Base-by-base conservation (phyloP, 495 filamentous ascomycete species). In the Penicillium turbatum region DNA sequence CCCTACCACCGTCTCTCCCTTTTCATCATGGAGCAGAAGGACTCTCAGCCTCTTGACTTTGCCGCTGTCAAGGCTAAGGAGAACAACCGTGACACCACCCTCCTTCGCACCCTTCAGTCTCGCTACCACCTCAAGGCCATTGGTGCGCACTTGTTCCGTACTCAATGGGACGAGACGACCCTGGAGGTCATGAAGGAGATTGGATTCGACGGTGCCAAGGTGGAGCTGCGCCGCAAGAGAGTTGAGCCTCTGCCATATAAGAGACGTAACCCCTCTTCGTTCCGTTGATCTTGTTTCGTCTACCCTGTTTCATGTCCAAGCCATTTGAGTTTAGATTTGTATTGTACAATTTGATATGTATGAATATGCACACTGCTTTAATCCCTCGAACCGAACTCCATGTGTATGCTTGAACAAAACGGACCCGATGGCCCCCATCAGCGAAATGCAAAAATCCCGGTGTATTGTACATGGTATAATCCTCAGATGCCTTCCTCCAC, bases 1-100 rank as follows among this genome's bases (percentile, higher is more conserved):
- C 90, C 90, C 2, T 97, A 97, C 68, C 95, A 97, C 73, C 87
- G 93, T 45, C 78, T 95, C 32, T 80, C 82, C 27, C 65, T 97
- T 44, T 88, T 96, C 69, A 75, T 97, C 42, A 74, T 97, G 30
- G 79, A 92, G 72, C 93, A 99, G 72, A 74, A 79, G 36, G 70
- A 81, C 21, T 81, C 79, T 21, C 57, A 76, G 51, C 70, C 69
- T 1, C 58, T 96, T 37, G 84, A 95, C 61, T 69, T 81, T 31
- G 74, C 66, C 7, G 68, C 74, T 13, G 64, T 91, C n/a, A 80
- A 81, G 58, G 72, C 77, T 52, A 72, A 72, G 57, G 67, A 72
- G 51, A 64, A 64, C 12, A 65, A 72, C 45, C 68, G 90, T 35
- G 83, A 91, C 32, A 79, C 76, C 15, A 92, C 90, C 66, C 84